Conservation (phyloP, 208 protist genomes). For the Trypanosoma caninum region DNA sequence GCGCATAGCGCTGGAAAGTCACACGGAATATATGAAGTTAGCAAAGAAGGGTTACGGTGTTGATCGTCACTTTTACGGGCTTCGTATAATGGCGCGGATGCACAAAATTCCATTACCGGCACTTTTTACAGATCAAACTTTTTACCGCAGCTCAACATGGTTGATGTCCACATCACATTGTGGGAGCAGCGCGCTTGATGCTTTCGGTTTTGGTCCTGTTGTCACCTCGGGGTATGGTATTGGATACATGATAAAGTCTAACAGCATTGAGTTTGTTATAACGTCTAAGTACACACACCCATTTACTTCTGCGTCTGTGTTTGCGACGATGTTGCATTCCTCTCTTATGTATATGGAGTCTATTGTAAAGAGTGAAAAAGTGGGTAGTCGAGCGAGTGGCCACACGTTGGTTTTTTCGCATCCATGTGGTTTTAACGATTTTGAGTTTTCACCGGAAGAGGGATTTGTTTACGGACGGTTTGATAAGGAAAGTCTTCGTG, state of each 20-base stretch:
- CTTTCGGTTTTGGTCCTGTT: conserved; percentile 52
- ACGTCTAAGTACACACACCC: conserved; percentile 25
- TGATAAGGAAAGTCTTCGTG: conserved; percentile 7
- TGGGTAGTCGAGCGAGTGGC: neutral
- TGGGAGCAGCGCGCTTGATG: conserved; percentile 32
- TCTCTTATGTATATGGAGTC: conserved; percentile 29
- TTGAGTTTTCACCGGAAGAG: conserved; percentile 16
- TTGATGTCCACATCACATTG: conserved; percentile 43
- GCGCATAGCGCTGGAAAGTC: conserved; percentile 18
- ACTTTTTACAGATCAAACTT: conserved; percentile 31
- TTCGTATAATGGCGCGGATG: conserved; percentile 28
- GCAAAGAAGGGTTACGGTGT: conserved; percentile 47
- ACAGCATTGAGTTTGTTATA: conserved; percentile 28
- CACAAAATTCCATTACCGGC: conserved; percentile 30
- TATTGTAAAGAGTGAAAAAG: conserved; percentile 20
- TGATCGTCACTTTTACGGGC: conserved; percentile 42
- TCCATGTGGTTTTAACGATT: conserved; percentile 23
- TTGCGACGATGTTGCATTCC: conserved; percentile 28
- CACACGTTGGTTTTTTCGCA: conserved; percentile 19
- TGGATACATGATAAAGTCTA: conserved; percentile 42
- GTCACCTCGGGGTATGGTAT: conserved; percentile 41
- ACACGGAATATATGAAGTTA: conserved; percentile 39
- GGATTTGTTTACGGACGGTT: conserved; percentile 19
- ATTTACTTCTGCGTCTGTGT: conserved; percentile 24
- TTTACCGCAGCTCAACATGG: conserved; percentile 28